Evolutionary conservation across 352 stramenopile species (phyloP), one percentile per base, ranked within the genome.

Genomic region (Phytophthora cajani): DNA sequence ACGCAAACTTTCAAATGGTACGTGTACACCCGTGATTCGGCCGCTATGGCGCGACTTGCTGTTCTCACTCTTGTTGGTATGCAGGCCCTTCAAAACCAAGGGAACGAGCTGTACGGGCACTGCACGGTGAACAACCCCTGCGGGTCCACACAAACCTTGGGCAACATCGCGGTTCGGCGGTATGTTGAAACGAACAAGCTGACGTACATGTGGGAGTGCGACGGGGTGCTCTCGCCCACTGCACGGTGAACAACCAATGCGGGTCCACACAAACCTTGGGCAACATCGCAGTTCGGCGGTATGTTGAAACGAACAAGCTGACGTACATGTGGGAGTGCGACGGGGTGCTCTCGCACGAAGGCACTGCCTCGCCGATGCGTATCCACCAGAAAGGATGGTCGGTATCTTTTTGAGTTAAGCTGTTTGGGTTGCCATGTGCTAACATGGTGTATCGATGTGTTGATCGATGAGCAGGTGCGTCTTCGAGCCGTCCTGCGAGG

Each of bases 351-450:
- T 67, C 74, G 12, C 44, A 65, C 19, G 63, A 65, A 50, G 51
- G 25, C 36, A n/a, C 71, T 27, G 17, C 71, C 32, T 70, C 72
- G 0, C 33, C 58, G 0, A 75, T 83, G n/a, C 74, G 71, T 11
- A 44, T 89, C 14, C 72, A 71, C 52, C 74, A 87, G 42, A 89
- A 82, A 75, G 79, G 79, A 77, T 89, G 79, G 81, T 87, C 53
- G 9, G 72, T 72, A 16, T 19, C 38, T 50, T 17, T n/a, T 44
- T 12, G 36, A 44, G 38, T 50, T 66, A 42, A 44, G 50, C 10
- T 32, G 19, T 9, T 30, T 17, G 47, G 47, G 17, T 46, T 17
- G 5, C 16, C 12, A 46, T n/a, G 16, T n/a, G 38, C 30, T 67
- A 36, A 63, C 30, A 6, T 17, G 16, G 40, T 40, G 19, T 66